Evolutionary conservation across 2,329 filamentous ascomycete species (phyloP).

Genomic region (Talaromyces sp.): DNA sequence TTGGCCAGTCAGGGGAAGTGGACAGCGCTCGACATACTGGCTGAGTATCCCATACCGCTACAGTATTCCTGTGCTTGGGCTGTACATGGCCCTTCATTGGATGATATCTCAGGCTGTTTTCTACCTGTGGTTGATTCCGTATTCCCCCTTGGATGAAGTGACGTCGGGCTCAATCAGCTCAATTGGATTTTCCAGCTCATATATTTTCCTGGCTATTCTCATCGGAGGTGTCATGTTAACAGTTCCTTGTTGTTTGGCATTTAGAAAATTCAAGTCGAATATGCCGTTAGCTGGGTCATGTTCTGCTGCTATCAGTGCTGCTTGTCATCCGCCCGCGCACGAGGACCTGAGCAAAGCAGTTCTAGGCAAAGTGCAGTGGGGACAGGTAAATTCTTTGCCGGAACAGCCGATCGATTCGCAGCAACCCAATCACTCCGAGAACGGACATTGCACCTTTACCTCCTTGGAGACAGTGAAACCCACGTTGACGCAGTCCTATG

Average conservation of each 20-base stretch:
- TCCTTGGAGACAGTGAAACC: conserved; percentile 3
- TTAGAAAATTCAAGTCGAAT: conserved; percentile 18
- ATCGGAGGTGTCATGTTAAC: conserved; percentile 9
- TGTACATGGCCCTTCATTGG: conserved; percentile 48
- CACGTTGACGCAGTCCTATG: conserved; percentile 3
- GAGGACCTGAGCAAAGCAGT: not conserved
- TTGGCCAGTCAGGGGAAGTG: conserved; percentile 35
- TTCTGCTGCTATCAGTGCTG: conserved; percentile 38
- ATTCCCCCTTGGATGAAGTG: conserved; percentile 13
- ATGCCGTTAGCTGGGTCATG: conserved; percentile 33
- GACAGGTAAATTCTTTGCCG: not conserved
- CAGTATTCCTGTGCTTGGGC: conserved; percentile 34
- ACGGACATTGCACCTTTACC: conserved; percentile 7
- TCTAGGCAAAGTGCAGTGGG: not conserved
- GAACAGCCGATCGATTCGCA: not conserved
- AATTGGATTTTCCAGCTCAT: conserved; percentile 7
- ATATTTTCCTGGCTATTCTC: conserved; percentile 7
- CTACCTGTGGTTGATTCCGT: conserved; percentile 36
- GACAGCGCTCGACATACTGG: conserved; percentile 50
- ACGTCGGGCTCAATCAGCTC: not conserved
- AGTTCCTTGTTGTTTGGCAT: conserved; percentile 14
- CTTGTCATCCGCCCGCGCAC: conserved; percentile 9
- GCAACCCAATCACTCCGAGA: not conserved
- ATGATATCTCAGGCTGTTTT: conserved; percentile 51
- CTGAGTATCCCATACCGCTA: conserved; percentile 46